Evolutionary conservation across 495 filamentous ascomycete species (phyloP).

Genomic region (Physcia stellaris): DNA sequence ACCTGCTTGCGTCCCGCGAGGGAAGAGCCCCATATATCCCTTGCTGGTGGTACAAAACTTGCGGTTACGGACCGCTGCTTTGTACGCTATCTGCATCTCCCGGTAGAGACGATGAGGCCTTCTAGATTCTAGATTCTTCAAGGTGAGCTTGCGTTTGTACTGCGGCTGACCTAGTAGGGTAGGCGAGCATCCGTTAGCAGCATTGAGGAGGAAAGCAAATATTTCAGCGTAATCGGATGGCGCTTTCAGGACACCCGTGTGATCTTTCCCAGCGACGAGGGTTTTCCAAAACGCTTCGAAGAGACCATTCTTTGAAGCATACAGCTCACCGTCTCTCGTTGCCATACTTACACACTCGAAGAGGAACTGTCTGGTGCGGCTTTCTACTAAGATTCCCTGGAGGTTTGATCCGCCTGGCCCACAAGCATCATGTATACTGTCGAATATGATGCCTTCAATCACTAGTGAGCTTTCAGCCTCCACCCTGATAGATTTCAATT

Average conservation of each 20-base stretch:
- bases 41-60: constrained; percentile 1
- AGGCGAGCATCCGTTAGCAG: background rate
- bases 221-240: constrained; percentile 2
- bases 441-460: background rate
- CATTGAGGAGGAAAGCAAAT: constrained; percentile 6
- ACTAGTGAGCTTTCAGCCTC: background rate
- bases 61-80: background rate
- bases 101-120: constrained; percentile 3
- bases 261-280: constrained; percentile 8
- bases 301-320: background rate
- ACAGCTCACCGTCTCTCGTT: background rate
- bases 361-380: constrained; percentile 2
- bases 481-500: background rate
- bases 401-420: background rate
- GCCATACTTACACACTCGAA: background rate
- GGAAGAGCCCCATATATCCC: constrained; percentile 8
- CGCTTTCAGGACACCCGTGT: constrained; percentile 1
- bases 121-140: constrained; percentile 3
- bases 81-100: constrained; percentile 6
- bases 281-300: constrained; percentile 8
- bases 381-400: background rate
- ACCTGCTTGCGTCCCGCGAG: background rate
- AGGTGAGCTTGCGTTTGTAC: constrained; percentile 3
- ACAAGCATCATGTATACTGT: background rate
- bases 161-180: constrained; percentile 3